These are phyloP conservation scores for Calonectria leucothoes DNA, from an alignment of 2,329 filamentous ascomycete species.

Conservation along the genomic window DNA sequence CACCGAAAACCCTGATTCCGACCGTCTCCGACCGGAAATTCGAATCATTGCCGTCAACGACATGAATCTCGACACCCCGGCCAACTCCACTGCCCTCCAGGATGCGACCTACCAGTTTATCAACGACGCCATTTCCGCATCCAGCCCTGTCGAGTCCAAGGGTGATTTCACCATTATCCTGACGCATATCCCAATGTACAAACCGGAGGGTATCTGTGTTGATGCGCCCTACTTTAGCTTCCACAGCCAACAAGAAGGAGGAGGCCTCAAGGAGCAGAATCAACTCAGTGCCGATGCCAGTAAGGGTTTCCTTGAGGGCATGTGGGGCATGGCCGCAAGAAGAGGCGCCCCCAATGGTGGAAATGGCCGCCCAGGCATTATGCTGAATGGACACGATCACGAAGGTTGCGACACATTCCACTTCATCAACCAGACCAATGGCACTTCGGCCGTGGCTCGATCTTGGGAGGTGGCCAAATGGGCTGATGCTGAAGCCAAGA, in stretches of 20 bases:
- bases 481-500: slow-evolving; percentile 54
- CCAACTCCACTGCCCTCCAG: slow-evolving; percentile 74
- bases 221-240: slow-evolving; percentile 88
- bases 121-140: slow-evolving; percentile 73
- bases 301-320: slow-evolving; percentile 81
- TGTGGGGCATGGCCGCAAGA: slow-evolving; percentile 82
- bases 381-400: slow-evolving; percentile 95
- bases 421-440: slow-evolving; percentile 74
- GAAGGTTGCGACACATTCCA: slow-evolving; percentile 93
- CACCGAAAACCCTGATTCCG: slow-evolving; percentile 57
- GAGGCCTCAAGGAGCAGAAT: slow-evolving; percentile 89
- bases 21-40: slow-evolving; percentile 72
- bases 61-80: slow-evolving; percentile 92
- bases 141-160: slow-evolving; percentile 68
- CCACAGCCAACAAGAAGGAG: slow-evolving; percentile 72
- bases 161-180: slow-evolving; percentile 85
- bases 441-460: slow-evolving; percentile 52
- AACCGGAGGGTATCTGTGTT: slow-evolving; percentile 82
- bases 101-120: slow-evolving; percentile 82
- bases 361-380: slow-evolving; percentile 77
- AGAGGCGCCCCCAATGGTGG: slow-evolving; percentile 68
- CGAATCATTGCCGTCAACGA: slow-evolving; percentile 90
- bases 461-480: slow-evolving; percentile 64
- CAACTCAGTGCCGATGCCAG: slow-evolving; percentile 81
- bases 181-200: slow-evolving; percentile 93